phyloP scores from a whole-genome alignment of 495 filamentous ascomycete genomes.

The Amorphotheca resinae region DNA sequence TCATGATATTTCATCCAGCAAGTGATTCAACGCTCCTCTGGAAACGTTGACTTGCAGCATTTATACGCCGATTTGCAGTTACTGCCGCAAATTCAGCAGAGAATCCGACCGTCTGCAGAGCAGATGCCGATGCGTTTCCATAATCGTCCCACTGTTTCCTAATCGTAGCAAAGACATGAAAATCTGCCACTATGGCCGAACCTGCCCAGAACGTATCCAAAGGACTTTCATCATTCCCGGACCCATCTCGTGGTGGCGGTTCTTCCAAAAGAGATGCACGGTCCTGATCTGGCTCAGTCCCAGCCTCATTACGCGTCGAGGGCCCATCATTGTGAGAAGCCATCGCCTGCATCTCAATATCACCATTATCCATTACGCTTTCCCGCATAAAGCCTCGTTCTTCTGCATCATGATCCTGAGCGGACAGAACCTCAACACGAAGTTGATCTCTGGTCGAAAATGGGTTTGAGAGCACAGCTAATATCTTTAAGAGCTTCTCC shows the following conservation, averaged over 20 bases:
- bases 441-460: slow-evolving; percentile 10
- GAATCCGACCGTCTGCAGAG: slow-evolving; percentile 38
- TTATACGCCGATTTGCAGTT: slow-evolving; percentile 8
- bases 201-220: slow-evolving; percentile 53
- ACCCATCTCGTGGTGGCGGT: slow-evolving; percentile 16
- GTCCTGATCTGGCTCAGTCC: slow-evolving; percentile 28
- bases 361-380: slow-evolving; percentile 28
- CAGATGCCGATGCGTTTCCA: slow-evolving; percentile 34
- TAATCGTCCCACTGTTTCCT: slow-evolving; percentile 48
- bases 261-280: not conserved
- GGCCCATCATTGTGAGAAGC: slow-evolving; percentile 13
- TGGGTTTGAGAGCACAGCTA: slow-evolving; percentile 17
- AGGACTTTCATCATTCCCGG: slow-evolving; percentile 30
- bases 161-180: slow-evolving; percentile 55
- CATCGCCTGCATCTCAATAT: slow-evolving; percentile 39
- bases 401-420: slow-evolving; percentile 69
- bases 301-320: slow-evolving; percentile 4
- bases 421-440: slow-evolving; percentile 13
- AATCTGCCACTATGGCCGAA: slow-evolving; percentile 53
- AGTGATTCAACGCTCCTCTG: slow-evolving; percentile 10
- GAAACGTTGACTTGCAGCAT: slow-evolving; percentile 14
- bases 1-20: not conserved
- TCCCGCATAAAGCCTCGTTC: slow-evolving; percentile 60
- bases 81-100: slow-evolving; percentile 24
- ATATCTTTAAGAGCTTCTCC: slow-evolving; percentile 34